These are phyloP conservation scores for Borealophlyctis nickersoniae DNA, from an alignment of 192 early-diverging fungal species.

Conservation along the genomic window DNA sequence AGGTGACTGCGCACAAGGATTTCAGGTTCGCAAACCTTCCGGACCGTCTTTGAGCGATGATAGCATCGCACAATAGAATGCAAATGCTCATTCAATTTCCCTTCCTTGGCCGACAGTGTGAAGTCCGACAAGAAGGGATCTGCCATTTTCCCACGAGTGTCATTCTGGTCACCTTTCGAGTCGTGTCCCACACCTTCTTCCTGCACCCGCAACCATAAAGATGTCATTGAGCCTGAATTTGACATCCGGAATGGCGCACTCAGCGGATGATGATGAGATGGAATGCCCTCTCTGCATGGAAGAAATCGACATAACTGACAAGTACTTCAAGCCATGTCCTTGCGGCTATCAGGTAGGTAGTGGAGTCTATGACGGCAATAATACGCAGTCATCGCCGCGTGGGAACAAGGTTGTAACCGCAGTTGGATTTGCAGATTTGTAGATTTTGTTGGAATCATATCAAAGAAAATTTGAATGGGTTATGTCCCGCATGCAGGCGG, in stretches of 20 bases:
- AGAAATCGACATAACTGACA: slow-evolving; percentile 94
- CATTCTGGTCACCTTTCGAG: no score
- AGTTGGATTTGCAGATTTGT: slow-evolving; percentile 74
- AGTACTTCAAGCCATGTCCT: slow-evolving; percentile 95
- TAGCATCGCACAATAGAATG: no score
- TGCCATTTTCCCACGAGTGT: no score
- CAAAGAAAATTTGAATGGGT: slow-evolving; percentile 86
- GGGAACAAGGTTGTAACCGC: not conserved
- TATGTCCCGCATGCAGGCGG: slow-evolving; percentile 93
- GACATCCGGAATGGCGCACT: slow-evolving; percentile 10
- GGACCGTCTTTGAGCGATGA: no score
- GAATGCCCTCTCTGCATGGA: slow-evolving; percentile 99
- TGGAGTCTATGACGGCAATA: not conserved
- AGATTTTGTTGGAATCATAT: slow-evolving; percentile 99
- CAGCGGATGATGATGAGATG: slow-evolving; percentile 75
- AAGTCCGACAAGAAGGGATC: no score
- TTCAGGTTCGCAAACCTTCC: no score
- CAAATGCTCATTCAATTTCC: no score
- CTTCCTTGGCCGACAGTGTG: no score
- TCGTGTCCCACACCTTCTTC: no score
- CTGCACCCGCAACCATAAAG: no score
- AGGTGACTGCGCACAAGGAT: no score
- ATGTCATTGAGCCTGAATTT: slow-evolving; percentile 6
- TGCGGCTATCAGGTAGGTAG: slow-evolving; percentile 90
- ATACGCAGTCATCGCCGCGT: not conserved